Percentiles rank a stretch among this genome's conserved stretches.
Conservation (phyloP, 305 asterid species). For the Fraxinus baroniana region DNA sequence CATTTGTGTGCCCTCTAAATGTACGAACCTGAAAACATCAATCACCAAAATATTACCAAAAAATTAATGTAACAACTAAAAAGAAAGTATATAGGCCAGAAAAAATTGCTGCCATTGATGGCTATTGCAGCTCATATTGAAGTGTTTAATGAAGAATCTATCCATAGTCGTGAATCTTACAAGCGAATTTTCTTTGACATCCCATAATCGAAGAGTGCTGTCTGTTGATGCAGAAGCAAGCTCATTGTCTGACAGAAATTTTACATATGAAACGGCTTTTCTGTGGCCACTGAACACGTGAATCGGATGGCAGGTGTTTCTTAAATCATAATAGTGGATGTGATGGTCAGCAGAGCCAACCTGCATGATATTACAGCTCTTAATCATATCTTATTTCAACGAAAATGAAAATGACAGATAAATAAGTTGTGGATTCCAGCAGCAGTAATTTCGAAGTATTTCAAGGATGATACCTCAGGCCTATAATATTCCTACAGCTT, state of each 20-base stretch:
- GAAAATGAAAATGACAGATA: not conserved
- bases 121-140: not conserved
- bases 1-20: slow-evolving; percentile 71
- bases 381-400: not conserved
- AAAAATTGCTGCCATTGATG: not conserved
- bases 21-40: slow-evolving; percentile 53
- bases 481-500: not conserved
- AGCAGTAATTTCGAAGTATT: not conserved
- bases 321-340: slow-evolving; percentile 68
- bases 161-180: slow-evolving; percentile 38
- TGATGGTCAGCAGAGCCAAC: slow-evolving; percentile 83
- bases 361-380: slow-evolving; percentile 29
- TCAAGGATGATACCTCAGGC: not conserved
- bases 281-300: slow-evolving; percentile 66
- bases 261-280: slow-evolving; percentile 68
- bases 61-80: not conserved
- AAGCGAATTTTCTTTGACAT: slow-evolving; percentile 49
- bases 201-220: slow-evolving; percentile 72
- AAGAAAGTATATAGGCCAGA: not conserved
- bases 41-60: not conserved
- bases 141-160: slow-evolving; percentile 13
- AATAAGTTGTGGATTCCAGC: slow-evolving; percentile 2
- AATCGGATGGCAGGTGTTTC: slow-evolving; percentile 61
- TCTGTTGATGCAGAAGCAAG: slow-evolving; percentile 90
- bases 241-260: slow-evolving; percentile 62